Evolutionary conservation across 345 rosid genomes (phyloP).

Genomic region (Dovyalis caffra): DNA sequence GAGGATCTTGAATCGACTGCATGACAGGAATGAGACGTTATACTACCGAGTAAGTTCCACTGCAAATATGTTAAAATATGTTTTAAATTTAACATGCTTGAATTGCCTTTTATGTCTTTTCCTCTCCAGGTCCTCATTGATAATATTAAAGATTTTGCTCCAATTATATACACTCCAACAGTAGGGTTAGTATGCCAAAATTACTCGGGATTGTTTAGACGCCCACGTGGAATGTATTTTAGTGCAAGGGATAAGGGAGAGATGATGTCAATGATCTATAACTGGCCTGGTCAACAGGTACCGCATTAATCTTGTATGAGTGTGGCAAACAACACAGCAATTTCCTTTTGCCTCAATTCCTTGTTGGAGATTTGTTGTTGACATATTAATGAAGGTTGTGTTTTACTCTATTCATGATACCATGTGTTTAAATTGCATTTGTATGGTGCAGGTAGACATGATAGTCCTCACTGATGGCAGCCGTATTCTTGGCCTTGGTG

Average conservation of each 20-base stretch:
- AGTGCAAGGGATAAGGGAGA: slow-evolving; percentile 99
- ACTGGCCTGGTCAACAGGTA: slow-evolving; percentile 88
- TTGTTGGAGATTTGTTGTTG: neutral
- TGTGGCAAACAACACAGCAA: neutral
- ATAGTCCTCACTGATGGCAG: slow-evolving; percentile 96
- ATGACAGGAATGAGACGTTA: slow-evolving; percentile 94
- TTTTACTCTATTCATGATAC: slow-evolving; percentile 1
- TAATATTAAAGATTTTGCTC: slow-evolving; percentile 92
- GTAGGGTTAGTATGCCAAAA: slow-evolving; percentile 98
- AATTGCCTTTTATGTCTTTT: slow-evolving; percentile 13
- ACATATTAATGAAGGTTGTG: neutral
- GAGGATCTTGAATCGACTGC: slow-evolving; percentile 96
- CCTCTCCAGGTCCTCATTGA: slow-evolving; percentile 81
- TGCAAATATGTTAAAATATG: neutral
- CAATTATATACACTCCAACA: slow-evolving; percentile 91
- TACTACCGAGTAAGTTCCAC: slow-evolving; percentile 70
- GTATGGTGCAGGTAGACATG: slow-evolving; percentile 82
- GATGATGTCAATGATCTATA: slow-evolving; percentile 99
- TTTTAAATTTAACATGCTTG: neutral
- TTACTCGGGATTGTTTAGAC: slow-evolving; percentile 92
- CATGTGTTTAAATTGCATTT: neutral
- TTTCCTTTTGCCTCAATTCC: neutral
- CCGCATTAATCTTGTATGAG: slow-evolving; percentile 5
- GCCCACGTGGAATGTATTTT: slow-evolving; percentile 99
- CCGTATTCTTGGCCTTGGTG: slow-evolving; percentile 96